Conservation (phyloP, 805 yeast genomes). For the Saturnispora mendoncae region DNA sequence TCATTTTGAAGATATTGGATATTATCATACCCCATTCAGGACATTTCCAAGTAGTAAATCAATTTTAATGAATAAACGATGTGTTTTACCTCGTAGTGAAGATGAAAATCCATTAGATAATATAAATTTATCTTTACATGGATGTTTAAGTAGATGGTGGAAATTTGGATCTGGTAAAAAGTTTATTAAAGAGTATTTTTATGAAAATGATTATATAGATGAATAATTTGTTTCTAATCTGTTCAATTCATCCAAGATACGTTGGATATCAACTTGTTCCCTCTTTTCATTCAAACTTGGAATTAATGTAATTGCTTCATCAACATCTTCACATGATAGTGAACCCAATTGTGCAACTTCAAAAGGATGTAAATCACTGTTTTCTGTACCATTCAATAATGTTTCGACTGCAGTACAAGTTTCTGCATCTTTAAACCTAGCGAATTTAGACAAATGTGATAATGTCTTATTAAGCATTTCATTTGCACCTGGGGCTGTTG, state of each 20-base stretch:
- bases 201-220: slow-evolving; percentile 24
- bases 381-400: slow-evolving; percentile 64
- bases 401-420: slow-evolving; percentile 92
- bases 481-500: slow-evolving; percentile 64
- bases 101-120: slow-evolving; percentile 15
- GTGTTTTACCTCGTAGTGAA: slow-evolving; percentile 38
- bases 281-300: slow-evolving; percentile 81
- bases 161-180: slow-evolving; percentile 52
- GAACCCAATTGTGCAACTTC: slow-evolving; percentile 86
- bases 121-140: slow-evolving; percentile 37
- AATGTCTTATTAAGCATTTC: slow-evolving; percentile 88
- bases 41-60: slow-evolving; percentile 50
- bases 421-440: slow-evolving; percentile 85
- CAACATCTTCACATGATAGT: slow-evolving; percentile 90
- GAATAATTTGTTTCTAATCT: slow-evolving; percentile 41
- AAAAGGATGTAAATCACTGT: slow-evolving; percentile 80
- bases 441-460: slow-evolving; percentile 75
- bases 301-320: slow-evolving; percentile 87
- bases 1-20: slow-evolving; percentile 78
- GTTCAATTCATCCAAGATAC: slow-evolving; percentile 78
- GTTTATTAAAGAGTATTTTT: slow-evolving; percentile 39
- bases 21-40: slow-evolving; percentile 60
- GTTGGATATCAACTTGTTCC: slow-evolving; percentile 78
- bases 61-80: slow-evolving; percentile 45
- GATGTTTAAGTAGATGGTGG: slow-evolving; percentile 76